Conservation (phyloP, 805 yeast species). For the Cyberlindnera mississippiensis region DNA sequence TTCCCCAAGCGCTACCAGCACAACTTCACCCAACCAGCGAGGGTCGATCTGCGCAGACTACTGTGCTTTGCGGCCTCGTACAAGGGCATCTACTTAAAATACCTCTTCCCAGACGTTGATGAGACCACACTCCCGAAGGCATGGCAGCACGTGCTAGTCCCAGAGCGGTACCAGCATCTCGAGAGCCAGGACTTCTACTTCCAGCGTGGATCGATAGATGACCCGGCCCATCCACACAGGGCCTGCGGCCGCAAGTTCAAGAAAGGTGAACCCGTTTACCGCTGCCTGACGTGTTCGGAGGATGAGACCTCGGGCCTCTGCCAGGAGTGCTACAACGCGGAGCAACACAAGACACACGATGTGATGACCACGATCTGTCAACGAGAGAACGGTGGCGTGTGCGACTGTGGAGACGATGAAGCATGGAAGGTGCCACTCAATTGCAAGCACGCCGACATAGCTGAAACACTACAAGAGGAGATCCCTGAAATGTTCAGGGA, state of each 20-base stretch:
- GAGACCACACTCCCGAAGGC: conserved; percentile 20
- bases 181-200: conserved; percentile 22
- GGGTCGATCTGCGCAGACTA: conserved; percentile 36
- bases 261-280: conserved; percentile 77
- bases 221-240: conserved; percentile 50
- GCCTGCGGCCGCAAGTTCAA: conserved; percentile 72
- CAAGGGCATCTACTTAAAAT: conserved; percentile 36
- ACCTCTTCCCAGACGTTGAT: conserved; percentile 34
- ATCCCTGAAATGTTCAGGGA: conserved; percentile 42
- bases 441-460: conserved; percentile 41
- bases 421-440: conserved; percentile 60
- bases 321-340: conserved; percentile 65
- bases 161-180: conserved; percentile 24
- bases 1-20: conserved; percentile 35
- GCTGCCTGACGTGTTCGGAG: conserved; percentile 70
- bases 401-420: conserved; percentile 84
- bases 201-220: conserved; percentile 15
- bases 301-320: conserved; percentile 88
- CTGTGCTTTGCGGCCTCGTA: conserved; percentile 41
- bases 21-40: conserved; percentile 30
- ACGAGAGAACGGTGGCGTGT: conserved; percentile 55
- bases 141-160: conserved; percentile 22
- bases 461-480: conserved; percentile 22
- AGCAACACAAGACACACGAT: conserved; percentile 68
- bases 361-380: conserved; percentile 60